Percentiles rank a stretch among this genome's conserved stretches.
Conservation (phyloP, 2,329 filamentous ascomycete genomes). For the Colletotrichum spaethianum region DNA sequence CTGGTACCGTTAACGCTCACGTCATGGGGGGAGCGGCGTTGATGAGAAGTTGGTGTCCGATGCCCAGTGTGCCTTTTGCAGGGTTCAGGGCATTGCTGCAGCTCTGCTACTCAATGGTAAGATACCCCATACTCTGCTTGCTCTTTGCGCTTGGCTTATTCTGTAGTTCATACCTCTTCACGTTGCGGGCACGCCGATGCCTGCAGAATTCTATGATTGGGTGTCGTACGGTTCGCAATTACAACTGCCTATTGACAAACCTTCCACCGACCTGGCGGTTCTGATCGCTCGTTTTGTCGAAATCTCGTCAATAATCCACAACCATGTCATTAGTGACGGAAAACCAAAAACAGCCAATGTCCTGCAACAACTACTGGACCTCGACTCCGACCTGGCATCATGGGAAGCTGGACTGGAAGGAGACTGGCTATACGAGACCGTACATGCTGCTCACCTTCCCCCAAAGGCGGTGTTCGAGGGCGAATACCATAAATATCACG, state of each 20-base stretch:
- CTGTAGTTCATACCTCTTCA: slow-evolving; percentile 62
- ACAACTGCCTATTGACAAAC: slow-evolving; percentile 54
- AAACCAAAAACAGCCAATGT: slow-evolving; percentile 51
- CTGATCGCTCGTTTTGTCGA: slow-evolving; percentile 58
- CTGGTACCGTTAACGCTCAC: slow-evolving; percentile 69
- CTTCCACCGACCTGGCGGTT: slow-evolving; percentile 57
- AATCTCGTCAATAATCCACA: slow-evolving; percentile 54
- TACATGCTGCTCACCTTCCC: slow-evolving; percentile 52
- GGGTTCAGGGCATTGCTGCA: slow-evolving; percentile 68
- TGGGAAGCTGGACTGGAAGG: slow-evolving; percentile 55
- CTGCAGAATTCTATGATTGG: slow-evolving; percentile 60
- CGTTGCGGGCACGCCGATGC: slow-evolving; percentile 56
- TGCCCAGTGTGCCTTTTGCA: slow-evolving; percentile 54
- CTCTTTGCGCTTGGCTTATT: slow-evolving; percentile 32
- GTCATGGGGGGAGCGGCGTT: slow-evolving; percentile 72
- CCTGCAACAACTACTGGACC: slow-evolving; percentile 55
- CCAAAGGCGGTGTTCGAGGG: slow-evolving; percentile 63
- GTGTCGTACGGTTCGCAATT: slow-evolving; percentile 55
- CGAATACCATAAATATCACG: slow-evolving; percentile 68
- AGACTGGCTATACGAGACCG: slow-evolving; percentile 55
- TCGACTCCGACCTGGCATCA: slow-evolving; percentile 56
- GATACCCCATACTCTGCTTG: slow-evolving; percentile 28
- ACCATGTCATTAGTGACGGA: slow-evolving; percentile 55
- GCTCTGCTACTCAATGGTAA: slow-evolving; percentile 70
- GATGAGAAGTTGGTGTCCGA: slow-evolving; percentile 62